Base-by-base conservation (phyloP, 768 basidiomycete genomes). In the Hygrocybe punicea region DNA sequence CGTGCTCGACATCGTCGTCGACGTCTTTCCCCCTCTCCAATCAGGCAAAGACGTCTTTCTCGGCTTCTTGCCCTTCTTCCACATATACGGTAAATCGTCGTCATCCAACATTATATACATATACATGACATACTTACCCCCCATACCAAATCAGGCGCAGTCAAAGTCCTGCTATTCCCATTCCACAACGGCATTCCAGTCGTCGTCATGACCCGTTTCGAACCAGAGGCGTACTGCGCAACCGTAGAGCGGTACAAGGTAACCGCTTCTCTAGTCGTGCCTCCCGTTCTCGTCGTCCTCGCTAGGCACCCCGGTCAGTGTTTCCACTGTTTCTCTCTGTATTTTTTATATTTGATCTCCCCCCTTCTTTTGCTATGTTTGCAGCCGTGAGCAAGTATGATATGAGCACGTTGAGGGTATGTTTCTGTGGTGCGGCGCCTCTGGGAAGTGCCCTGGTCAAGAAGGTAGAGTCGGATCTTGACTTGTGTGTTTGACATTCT, bases 371-470 rank as follows among this genome's bases (percentile, higher is more conserved):
- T n/a, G n/a, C n/a, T n/a, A n/a, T n/a, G n/a, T n/a, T n/a, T n/a
- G n/a, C n/a, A 87, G 87, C 80, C 10, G 78, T 90, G 5, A 79
- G 81, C 56, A 71, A 86, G 63, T 87, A 87, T 67, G 79, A 93
- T 64, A 62, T 94, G 46, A 79, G 80, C 0, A 80, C 83, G 2
- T 65, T 94, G 13, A 65, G 74, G 19, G 63, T 78, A 3, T 61
- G 93, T 34, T 77, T 84, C 59, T 89, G 84, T 4, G 93, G 90
- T 2, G 93, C 92, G 0, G 93, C 93, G 1, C 93, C 93, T 0
- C 71, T 94, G 2, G 86, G 87, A 0, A 77, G 80, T 1, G 80
- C 82, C 2, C 75, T 94, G 16, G 81, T 82, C 2, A 71, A 76
- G 21, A 73, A 81, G 21, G 81, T 84, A 14, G n/a, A n/a, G n/a